A percentile compares a stretch with the other conserved stretches of the same genome.
Conservation (phyloP, 176 grass and related monocot genomes). For the Otatea glauca region DNA sequence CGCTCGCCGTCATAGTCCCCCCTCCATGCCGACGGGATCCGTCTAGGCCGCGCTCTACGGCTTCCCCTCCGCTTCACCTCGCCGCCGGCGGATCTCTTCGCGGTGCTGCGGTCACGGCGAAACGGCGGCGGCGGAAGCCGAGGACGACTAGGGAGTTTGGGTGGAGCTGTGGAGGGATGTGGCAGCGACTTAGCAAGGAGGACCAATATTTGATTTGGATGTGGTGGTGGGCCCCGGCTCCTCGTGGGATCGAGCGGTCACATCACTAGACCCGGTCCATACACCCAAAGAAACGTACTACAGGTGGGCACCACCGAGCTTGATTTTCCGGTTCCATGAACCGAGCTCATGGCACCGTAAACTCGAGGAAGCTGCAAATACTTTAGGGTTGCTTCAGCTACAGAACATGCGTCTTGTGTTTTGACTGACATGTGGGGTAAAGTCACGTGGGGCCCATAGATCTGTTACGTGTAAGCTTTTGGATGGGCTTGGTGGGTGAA, state of each 20-base stretch:
- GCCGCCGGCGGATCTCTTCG: neutral
- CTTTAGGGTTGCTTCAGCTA: neutral
- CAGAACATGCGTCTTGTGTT: fast-evolving
- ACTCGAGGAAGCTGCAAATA: neutral
- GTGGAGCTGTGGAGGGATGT: neutral
- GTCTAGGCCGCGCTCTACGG: neutral
- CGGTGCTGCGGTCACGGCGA: neutral
- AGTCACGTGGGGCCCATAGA: fast-evolving
- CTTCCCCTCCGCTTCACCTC: neutral
- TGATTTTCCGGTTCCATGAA: neutral
- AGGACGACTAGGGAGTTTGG: neutral
- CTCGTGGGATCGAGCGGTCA: neutral
- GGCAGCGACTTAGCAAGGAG: neutral
- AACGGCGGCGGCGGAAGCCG: neutral
- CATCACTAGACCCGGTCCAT: neutral
- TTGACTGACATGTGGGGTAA: neutral
- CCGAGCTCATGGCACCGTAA: neutral
- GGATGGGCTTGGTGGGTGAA: neutral
- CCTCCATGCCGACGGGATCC: constrained; percentile 24
- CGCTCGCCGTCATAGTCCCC: constrained; percentile 36
- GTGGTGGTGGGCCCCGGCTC: constrained; percentile 41
- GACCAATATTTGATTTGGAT: constrained; percentile 39
- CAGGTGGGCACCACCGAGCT: fast-evolving
- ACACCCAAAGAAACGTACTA: neutral
- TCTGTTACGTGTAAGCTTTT: neutral